phyloP scores from a whole-genome alignment of 225 moss, liverwort and hornwort species.

The Antitrichia curtipendula region DNA sequence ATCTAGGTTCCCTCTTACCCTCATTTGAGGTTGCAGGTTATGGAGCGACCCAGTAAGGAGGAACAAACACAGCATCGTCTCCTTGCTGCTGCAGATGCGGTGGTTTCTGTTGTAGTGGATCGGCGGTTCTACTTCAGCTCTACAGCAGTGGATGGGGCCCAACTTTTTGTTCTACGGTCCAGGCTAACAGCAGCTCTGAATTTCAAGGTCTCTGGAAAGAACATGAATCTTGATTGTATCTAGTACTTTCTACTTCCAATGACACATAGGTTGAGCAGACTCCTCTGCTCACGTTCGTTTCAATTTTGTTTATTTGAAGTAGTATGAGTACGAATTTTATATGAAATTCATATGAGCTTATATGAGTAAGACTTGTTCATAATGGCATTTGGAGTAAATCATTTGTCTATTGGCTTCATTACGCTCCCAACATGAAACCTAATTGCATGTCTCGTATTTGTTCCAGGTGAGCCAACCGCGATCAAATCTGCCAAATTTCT shows the following conservation, averaged over 20 bases:
- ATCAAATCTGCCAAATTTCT: slow-evolving; percentile 41
- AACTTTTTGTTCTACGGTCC: slow-evolving; percentile 69
- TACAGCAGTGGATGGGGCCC: slow-evolving; percentile 76
- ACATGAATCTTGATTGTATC: background rate
- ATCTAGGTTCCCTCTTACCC: background rate
- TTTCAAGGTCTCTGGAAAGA: slow-evolving; percentile 49
- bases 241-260: background rate
- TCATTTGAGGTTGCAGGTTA: slow-evolving; percentile 6
- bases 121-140: slow-evolving; percentile 76
- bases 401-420: background rate
- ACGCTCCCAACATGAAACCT: background rate
- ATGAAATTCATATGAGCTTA: background rate
- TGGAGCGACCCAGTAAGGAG: slow-evolving; percentile 36
- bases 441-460: background rate
- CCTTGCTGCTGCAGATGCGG: slow-evolving; percentile 50
- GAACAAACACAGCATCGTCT: slow-evolving; percentile 42
- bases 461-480: slow-evolving; percentile 64
- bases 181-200: slow-evolving; percentile 72
- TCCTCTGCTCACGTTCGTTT: background rate
- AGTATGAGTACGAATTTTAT: background rate
- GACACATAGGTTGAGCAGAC: background rate
- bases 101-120: slow-evolving; percentile 70
- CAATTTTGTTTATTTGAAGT: background rate
- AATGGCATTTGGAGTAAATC: background rate
- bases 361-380: background rate